A percentile compares a stretch with the other conserved stretches of the same genome.
Conservation (phyloP, 805 yeast genomes). For the Metschnikowia baotianmanensis region DNA sequence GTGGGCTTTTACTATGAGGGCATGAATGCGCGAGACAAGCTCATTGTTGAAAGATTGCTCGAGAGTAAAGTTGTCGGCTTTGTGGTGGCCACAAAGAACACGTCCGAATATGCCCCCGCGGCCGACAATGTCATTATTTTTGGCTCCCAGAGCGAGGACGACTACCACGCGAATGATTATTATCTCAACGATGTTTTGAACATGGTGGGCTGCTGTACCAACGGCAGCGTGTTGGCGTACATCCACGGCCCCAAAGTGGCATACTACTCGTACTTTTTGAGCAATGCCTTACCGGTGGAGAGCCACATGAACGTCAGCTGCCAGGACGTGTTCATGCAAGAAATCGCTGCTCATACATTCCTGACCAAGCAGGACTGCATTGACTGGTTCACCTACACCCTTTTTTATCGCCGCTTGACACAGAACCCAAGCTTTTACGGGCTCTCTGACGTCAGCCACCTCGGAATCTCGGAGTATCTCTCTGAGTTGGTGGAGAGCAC, state of each 20-base stretch:
- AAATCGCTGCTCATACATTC: constrained; percentile 65
- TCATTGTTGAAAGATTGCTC: constrained; percentile 53
- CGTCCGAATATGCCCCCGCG: constrained; percentile 47
- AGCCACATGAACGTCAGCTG: constrained; percentile 59
- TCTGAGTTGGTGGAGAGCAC: constrained; percentile 80
- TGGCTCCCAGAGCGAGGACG: constrained; percentile 69
- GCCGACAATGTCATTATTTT: constrained; percentile 58
- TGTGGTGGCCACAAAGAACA: constrained; percentile 61
- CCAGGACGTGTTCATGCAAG: constrained; percentile 70
- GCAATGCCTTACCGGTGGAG: constrained; percentile 79
- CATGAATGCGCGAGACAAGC: constrained; percentile 55
- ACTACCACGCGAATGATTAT: constrained; percentile 46
- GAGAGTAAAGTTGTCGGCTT: constrained; percentile 49
- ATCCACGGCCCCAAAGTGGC: constrained; percentile 54
- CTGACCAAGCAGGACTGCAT: constrained; percentile 77
- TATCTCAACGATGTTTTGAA: constrained; percentile 61
- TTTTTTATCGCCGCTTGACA: constrained; percentile 76
- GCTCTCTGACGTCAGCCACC: constrained; percentile 57
- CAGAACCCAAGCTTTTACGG: constrained; percentile 89
- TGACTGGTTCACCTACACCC: constrained; percentile 85
- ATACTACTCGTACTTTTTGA: constrained; percentile 70
- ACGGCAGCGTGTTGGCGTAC: constrained; percentile 47
- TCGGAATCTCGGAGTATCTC: constrained; percentile 75
- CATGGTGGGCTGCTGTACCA: constrained; percentile 50
- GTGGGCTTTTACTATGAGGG: constrained; percentile 60